Evolutionary conservation across 1,284 basidiomycete genomes (phyloP).

Genomic region (Sanghuangporus baumii): DNA sequence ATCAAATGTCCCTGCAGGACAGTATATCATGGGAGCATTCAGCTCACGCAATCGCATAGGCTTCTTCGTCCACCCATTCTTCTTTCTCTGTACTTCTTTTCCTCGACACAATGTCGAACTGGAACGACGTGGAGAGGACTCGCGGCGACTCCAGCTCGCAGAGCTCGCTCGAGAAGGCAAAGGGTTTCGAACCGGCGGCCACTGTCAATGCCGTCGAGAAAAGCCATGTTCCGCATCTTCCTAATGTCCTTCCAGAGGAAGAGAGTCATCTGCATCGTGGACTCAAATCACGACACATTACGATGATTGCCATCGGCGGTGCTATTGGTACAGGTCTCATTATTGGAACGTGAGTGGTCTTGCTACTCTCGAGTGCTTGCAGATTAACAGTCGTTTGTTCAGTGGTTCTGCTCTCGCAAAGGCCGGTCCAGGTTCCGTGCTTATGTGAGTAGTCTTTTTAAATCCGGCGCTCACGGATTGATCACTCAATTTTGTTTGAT

Average conservation of each 20-base stretch:
- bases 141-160: neutral
- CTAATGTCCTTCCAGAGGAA: neutral
- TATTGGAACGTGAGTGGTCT: slow-evolving; percentile 45
- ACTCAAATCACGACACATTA: slow-evolving; percentile 62
- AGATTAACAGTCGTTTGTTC: neutral
- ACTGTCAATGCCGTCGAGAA: slow-evolving; percentile 1
- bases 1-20: neutral
- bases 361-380: neutral
- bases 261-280: slow-evolving; percentile 43
- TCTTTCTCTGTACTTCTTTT: neutral
- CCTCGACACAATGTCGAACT: neutral
- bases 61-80: neutral
- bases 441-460: slow-evolving; percentile 25
- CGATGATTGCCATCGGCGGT: slow-evolving; percentile 64
- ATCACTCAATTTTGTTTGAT: neutral
- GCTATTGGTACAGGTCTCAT: slow-evolving; percentile 71
- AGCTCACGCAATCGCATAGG: neutral
- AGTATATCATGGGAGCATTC: neutral
- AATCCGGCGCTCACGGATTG: neutral
- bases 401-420: slow-evolving; percentile 47
- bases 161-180: neutral
- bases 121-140: slow-evolving; percentile 5
- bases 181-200: neutral
- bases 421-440: slow-evolving; percentile 48
- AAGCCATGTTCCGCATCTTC: neutral